These are phyloP conservation scores for Kandelia obovata DNA, from an alignment of 345 rosid genomes.

Conservation along the genomic window DNA sequence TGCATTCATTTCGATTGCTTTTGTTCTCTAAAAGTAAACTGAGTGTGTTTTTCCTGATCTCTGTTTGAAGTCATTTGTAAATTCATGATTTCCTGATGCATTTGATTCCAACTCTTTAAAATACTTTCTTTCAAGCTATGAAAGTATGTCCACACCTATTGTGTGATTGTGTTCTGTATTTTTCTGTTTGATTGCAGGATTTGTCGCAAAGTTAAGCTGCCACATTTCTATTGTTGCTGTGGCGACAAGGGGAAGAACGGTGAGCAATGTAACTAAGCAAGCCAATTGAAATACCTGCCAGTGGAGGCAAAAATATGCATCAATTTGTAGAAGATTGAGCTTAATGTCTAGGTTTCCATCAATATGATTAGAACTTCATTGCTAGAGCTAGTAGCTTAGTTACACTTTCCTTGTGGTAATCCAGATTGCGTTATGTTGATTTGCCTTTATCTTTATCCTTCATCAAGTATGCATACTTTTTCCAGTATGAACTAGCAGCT, in stretches of 20 bases:
- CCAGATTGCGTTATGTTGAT: neutral
- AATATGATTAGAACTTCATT: neutral
- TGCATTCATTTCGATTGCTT: neutral
- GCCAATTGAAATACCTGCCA: neutral
- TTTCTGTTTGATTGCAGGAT: conserved; percentile 42
- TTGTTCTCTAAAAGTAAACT: neutral
- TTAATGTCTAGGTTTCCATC: conserved; percentile 1
- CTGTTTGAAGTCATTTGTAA: neutral
- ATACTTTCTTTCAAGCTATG: neutral
- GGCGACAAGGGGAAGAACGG: conserved; percentile 49
- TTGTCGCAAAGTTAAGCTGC: conserved; percentile 86
- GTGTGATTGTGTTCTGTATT: neutral
- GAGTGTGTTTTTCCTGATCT: neutral
- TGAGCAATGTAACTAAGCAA: conserved; percentile 14
- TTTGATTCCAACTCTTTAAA: neutral
- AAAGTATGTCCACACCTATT: neutral
- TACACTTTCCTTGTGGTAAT: neutral
- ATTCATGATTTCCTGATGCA: neutral
- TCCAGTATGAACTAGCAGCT: neutral
- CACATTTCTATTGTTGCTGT: conserved; percentile 94
- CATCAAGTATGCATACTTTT: neutral
- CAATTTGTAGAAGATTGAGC: neutral
- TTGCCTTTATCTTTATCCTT: neutral
- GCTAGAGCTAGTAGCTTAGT: neutral
- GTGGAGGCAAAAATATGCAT: neutral